Base-by-base conservation (phyloP, 768 basidiomycete genomes). In the Pisolithus albus region DNA sequence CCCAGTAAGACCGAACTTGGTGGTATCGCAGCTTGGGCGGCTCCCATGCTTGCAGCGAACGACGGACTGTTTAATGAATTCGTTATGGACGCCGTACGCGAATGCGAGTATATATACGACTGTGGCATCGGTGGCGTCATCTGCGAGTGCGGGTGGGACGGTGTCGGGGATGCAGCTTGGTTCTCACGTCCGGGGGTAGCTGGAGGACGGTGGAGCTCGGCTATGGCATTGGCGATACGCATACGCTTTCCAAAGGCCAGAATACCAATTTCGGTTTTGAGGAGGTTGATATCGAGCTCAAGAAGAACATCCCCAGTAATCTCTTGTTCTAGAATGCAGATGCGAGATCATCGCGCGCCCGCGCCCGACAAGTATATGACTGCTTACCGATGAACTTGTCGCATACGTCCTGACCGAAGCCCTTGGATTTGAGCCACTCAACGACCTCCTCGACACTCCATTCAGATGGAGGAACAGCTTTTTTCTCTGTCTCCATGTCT, bases 271-370 rank as follows among this genome's bases (percentile, higher is more conserved):
- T 98, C 94, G 9, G 72, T 76, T 72, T 98, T 98, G 60, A 99
- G 84, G 15, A 96, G 76, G 61, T 86, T 87, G 50, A 85, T 81
- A 56, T 97, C 92, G 53, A 98, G 86, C 61, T 96, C 95, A 50
- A 98, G 82, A 7, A 99, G 80, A 30, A 98, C 90, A 60, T 99
- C 96, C 18, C 96, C 96, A 0, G 93, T 90, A 49, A 99, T 98
- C 72, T 99, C 96, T 82, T 99, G 93, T 71, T 98, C 95, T 93
- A 64, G 39, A 54, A 5, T 38, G 18, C 49, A 3, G 44, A 42
- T 19, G n/a, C 26, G 16, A 21, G 40, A 42, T 21, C 7, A 16
- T 24, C 2, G 13, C 1, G 7, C 18, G 26, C 16, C n/a, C 39
- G 19, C 34, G 34, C 28, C n/a, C 3, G 10, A 46, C 7, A n/a